Base-by-base conservation (phyloP, 2,329 filamentous ascomycete genomes). In the Exserohilum turcica region DNA sequence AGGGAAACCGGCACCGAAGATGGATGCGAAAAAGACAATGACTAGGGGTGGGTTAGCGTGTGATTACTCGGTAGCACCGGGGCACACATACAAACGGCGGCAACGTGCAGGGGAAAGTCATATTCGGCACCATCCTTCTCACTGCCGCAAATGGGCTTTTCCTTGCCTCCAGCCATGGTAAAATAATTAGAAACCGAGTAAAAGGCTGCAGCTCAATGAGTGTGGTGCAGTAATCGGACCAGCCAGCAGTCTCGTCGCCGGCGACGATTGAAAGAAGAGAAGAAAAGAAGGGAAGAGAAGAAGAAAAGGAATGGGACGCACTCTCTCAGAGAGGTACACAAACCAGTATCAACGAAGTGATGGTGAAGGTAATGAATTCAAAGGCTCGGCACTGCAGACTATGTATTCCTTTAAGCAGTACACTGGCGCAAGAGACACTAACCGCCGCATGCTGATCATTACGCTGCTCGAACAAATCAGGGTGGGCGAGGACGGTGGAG, bases 21-120 rank as follows among this genome's bases (percentile, higher is more conserved):
- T 72, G 54, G 72, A 74, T n/a, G 73, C 71, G 12, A 60, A 37
- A 54, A 74, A 71, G 3, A 76, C 71, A 47, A 76, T 72, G 63
- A 74, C 72, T 75, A 15, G n/a, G 2, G 3, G 8, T 6, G 6
- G 3, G 43, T 71, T 58, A 72, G 63, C 7, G 21, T 7, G 19
- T 12, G 13, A 12, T 10, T 36, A n/a, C 15, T 6, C 13, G 12
- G 15, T 18, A 5, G 4, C 5, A 2, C n/a, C 7, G 24, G 28
- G 6, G 2, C 33, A 12, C 9, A 70, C 72, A 64, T 66, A 75
- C 73, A 76, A 35, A 76, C 66, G 46, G 72, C 74, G 51, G 64
- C 68, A 38, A 76, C 67, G 54, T 76, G 73, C 31, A 76, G 60
- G 24, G 72, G 69, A 36, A 75, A 67, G 43, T 75, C 71, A 38